Evolutionary conservation across 306 rosid genomes (phyloP).

Genomic region (Vigna angularis): DNA sequence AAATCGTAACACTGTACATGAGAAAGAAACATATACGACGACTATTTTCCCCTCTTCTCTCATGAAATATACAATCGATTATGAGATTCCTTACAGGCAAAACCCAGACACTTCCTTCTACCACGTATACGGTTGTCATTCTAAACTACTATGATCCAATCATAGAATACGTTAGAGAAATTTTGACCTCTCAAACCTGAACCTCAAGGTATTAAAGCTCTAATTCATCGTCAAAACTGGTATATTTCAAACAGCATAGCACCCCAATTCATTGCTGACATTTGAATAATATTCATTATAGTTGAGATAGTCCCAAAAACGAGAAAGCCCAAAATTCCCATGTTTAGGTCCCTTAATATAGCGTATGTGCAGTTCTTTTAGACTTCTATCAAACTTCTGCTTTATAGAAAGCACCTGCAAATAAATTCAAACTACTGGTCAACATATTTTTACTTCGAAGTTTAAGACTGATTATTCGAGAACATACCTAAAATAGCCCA

Average conservation of each 20-base stretch:
- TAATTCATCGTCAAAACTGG: conserved; percentile 11
- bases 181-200: conserved; percentile 17
- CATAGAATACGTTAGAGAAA: conserved; percentile 31
- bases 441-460: neutral
- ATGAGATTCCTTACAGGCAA: conserved; percentile 27
- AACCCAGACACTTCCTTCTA: conserved; percentile 25
- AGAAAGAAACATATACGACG: neutral
- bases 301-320: conserved; percentile 85
- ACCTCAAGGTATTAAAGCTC: neutral
- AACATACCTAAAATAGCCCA: too few species aligned
- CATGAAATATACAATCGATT: conserved; percentile 16
- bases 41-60: neutral
- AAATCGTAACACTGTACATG: conserved; percentile 5
- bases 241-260: conserved; percentile 45
- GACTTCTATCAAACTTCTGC: conserved; percentile 71
- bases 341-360: conserved; percentile 78
- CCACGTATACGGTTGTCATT: conserved; percentile 6
- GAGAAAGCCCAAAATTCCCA: conserved; percentile 65
- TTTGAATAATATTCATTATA: conserved; percentile 72
- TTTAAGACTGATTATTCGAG: neutral
- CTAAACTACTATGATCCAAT: conserved; percentile 3
- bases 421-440: conserved; percentile 32
- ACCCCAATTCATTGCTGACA: conserved; percentile 51
- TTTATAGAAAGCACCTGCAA: conserved; percentile 79
- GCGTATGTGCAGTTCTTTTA: conserved; percentile 70